These are phyloP conservation scores for Tetrapisispora fleetii DNA, from an alignment of 805 yeast genomes.

Conservation along the genomic window DNA sequence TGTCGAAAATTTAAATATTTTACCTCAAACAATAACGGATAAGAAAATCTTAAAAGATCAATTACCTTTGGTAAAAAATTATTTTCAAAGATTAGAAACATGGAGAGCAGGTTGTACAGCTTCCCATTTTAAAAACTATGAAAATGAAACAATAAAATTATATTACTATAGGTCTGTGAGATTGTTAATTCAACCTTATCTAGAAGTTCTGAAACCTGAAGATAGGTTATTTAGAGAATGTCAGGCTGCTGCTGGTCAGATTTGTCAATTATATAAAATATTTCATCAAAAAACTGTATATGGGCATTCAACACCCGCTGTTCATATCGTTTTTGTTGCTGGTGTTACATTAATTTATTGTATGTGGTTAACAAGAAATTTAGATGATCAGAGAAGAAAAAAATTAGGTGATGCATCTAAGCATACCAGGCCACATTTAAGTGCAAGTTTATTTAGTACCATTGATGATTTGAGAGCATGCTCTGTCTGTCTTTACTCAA, in stretches of 20 bases:
- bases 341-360: constrained; percentile 60
- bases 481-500: constrained; percentile 55
- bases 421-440: constrained; percentile 51
- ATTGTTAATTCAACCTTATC: constrained; percentile 51
- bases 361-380: constrained; percentile 56
- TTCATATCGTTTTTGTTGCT: constrained; percentile 58
- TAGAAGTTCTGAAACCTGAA: constrained; percentile 52
- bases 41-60: constrained; percentile 27
- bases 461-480: constrained; percentile 58
- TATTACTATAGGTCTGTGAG: constrained; percentile 54
- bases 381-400: constrained; percentile 46
- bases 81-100: constrained; percentile 43
- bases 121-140: constrained; percentile 35
- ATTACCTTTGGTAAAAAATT: constrained; percentile 41
- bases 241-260: constrained; percentile 63
- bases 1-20: constrained; percentile 41
- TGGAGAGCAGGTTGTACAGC: constrained; percentile 43
- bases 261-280: constrained; percentile 52
- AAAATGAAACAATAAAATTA: constrained; percentile 47
- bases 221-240: constrained; percentile 53
- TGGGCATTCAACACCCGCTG: constrained; percentile 58
- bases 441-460: constrained; percentile 43
- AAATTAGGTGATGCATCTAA: constrained; percentile 46
- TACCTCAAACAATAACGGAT: constrained; percentile 16
- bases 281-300: constrained; percentile 52